Conservation (phyloP, 441 rosid species). For the Erodium chrysanthum region DNA sequence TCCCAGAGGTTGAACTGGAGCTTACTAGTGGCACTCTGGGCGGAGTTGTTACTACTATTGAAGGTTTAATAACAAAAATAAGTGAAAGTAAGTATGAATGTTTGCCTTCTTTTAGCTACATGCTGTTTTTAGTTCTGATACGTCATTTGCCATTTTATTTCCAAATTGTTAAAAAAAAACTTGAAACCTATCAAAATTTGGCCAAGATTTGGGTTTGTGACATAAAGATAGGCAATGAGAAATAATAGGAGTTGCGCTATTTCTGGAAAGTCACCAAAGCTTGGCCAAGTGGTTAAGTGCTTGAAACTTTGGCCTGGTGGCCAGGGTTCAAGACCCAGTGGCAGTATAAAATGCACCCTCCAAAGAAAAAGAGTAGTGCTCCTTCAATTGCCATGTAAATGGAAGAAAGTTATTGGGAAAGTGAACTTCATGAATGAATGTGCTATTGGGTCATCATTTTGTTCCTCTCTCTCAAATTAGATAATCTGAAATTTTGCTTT, state of each 20-base stretch:
- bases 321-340: too few species aligned
- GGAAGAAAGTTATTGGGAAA: not conserved
- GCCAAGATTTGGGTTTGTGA: not conserved
- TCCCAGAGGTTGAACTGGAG: constrained; percentile 90
- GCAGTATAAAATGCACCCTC: too few species aligned
- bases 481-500: not conserved
- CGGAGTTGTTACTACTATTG: constrained; percentile 87
- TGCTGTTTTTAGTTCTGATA: not conserved
- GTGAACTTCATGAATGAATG: not conserved
- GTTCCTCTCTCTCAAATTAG: not conserved
- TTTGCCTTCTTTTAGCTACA: constrained; percentile 9
- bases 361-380: not conserved
- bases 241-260: not conserved
- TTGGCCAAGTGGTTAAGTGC: too few species aligned
- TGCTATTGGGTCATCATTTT: not conserved
- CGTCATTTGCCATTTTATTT: not conserved
- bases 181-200: too few species aligned
- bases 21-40: constrained; percentile 84
- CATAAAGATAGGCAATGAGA: not conserved
- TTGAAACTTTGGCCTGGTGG: too few species aligned
- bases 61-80: constrained; percentile 85
- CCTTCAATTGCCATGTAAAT: not conserved
- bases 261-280: too few species aligned
- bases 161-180: not conserved
- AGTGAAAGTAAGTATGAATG: constrained; percentile 67